Base-by-base conservation (phyloP, 2,329 filamentous ascomycete genomes). In the Sarocladium strictum region DNA sequence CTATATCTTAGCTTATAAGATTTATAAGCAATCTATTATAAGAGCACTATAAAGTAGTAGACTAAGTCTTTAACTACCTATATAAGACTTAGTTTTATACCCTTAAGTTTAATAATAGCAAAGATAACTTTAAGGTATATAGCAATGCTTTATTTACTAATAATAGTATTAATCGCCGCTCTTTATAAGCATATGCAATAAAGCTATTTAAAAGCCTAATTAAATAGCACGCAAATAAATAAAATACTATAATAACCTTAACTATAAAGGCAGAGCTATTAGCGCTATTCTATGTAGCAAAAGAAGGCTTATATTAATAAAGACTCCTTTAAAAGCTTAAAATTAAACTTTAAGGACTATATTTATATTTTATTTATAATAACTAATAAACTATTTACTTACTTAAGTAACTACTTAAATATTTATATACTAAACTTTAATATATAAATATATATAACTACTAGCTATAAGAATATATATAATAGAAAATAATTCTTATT, bases 211-310 rank as follows among this genome's bases (percentile, higher is more conserved):
- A 23, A 23, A 26, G 43, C 23, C 12, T 49, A 23, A 24, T 49
- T 23, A 32, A 21, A 14, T 52, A 32, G 27, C 17, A 32, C 12
- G 19, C 27, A 12, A 32, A 32, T 12, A 52, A 52, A 19, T 52
- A 52, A 35, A 27, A 52, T 52, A 52, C 33, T 21, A 19, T 52
- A 5, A 52, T 19, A 7, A 52, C 29, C 21, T 52, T 35, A 11
- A 32, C 19, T 4, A 52, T 52, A 32, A 35, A 52, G 33, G 29
- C 29, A 14, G 27, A 52, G 19, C 24, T 52, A 11, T n/a, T 52
- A 32, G 15, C 29, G 21, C 24, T 52, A 4, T 52, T 52, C 11
- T 52, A 52, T 14, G 24, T 19, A 4, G n/a, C n/a, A 32, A 12
- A 15, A 52, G 33, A 35, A 26, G 33, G 33, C 10, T 52, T 32